Conservation (phyloP, 768 basidiomycete species). For the Psilocybe subaeruginosa region DNA sequence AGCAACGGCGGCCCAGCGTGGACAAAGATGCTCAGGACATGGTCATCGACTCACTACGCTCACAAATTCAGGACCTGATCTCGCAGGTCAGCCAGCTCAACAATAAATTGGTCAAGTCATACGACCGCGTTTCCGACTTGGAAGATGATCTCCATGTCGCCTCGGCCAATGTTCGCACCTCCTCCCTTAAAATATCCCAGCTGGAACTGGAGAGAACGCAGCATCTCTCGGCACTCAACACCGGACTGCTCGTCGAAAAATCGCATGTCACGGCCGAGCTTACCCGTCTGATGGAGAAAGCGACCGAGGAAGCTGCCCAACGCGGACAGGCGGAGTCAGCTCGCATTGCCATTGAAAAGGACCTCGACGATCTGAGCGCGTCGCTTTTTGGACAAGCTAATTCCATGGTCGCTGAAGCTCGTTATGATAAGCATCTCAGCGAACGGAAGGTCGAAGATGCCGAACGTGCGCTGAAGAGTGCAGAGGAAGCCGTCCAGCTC, state of each 20-base stretch:
- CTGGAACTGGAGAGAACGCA: slow-evolving; percentile 85
- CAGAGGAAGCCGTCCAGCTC: slow-evolving; percentile 81
- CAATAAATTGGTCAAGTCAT: slow-evolving; percentile 88
- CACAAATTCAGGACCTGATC: slow-evolving; percentile 84
- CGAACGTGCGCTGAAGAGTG: slow-evolving; percentile 76
- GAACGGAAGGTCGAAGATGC: slow-evolving; percentile 77
- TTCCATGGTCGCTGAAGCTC: slow-evolving; percentile 96
- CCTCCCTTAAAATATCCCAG: slow-evolving; percentile 70
- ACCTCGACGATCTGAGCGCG: slow-evolving; percentile 93
- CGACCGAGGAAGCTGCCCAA: slow-evolving; percentile 92
- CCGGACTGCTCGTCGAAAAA: slow-evolving; percentile 90
- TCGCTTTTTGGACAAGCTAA: slow-evolving; percentile 92
- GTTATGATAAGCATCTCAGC: slow-evolving; percentile 64
- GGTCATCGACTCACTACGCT: slow-evolving; percentile 79
- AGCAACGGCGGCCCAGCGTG: slow-evolving; percentile 25
- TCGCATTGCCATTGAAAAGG: slow-evolving; percentile 83
- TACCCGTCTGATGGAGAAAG: slow-evolving; percentile 89
- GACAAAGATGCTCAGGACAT: slow-evolving; percentile 77
- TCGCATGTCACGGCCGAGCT: slow-evolving; percentile 90
- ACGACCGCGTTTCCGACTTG: slow-evolving; percentile 89
- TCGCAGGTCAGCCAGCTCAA: slow-evolving; percentile 92
- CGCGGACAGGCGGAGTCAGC: slow-evolving; percentile 91
- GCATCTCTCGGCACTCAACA: slow-evolving; percentile 89
- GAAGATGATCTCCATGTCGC: slow-evolving; percentile 85
- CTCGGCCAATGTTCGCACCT: slow-evolving; percentile 57